Base-by-base conservation (phyloP, 306 rosid species). In the Fragaria iinumae region DNA sequence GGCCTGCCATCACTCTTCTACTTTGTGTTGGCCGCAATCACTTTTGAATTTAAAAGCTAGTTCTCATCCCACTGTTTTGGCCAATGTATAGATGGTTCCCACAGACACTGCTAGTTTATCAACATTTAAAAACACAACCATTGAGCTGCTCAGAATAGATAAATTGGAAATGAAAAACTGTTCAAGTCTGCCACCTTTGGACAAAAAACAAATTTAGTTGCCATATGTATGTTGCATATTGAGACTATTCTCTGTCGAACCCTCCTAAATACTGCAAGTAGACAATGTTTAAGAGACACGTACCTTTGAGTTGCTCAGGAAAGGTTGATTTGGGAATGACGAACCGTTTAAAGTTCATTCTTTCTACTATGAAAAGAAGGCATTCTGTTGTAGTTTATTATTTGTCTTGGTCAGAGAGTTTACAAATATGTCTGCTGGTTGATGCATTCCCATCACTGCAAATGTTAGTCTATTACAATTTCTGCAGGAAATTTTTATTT, bases 1-100 rank as follows among this genome's bases (percentile, higher is more conserved):
- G 56, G 41, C 75, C 80, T 65, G 77, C 75, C 53, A 77, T 83
- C 48, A 70, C 64, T 64, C 39, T 29, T 29, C 41, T 64, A 64
- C 8, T 16, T 34, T 32, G 69, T 64, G 69, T 64, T 17, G 45
- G 45, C 45, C 14, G 4, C 67, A 29, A 6, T 29, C 13, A 2
- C 50, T 76, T 16, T 65, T 62, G 41, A 12, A 11, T 71, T 23
- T 18, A 44, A 66, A 16, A 74, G 53, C 43, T 59, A 45, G 47
- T 38, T 74, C 2, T 18, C 18, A 67, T 18, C 45, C 73, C 43
- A 71, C 62, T 41, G 50, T 79, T 8, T 38, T 38, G 27, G 14
- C 49, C 6, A 39, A 20, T 18, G 20, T 11, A 18, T 67, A 11
- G 25, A 65, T 65, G 49, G 16, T 39, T 10, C 8, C 48, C 11